Evolutionary conservation across 1,139 yeast genomes (phyloP), one percentile per base, ranked within the genome.

Genomic region (Scheffersomyces illinoinensis): DNA sequence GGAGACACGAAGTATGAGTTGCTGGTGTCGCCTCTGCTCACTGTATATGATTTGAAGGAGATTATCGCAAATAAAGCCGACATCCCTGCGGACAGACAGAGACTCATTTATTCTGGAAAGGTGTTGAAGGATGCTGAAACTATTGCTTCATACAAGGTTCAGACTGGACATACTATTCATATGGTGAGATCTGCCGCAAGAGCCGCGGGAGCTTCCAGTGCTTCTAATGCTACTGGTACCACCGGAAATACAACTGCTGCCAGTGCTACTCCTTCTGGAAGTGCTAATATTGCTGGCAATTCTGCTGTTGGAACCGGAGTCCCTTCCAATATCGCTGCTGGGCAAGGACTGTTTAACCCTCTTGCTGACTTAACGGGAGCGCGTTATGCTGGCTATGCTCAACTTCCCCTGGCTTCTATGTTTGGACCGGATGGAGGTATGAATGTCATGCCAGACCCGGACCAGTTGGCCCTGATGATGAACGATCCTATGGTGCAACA

Each of bases 351-450:
- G 0, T 91, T 90, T 73, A 92, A 95, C 73, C 97, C 97, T 33
- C 79, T 95, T 66, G 95, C 97, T 6, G 97, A 90, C 64, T 79
- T 95, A 66, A 93, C 98, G 0, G 96, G 97, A 52, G 98, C 98
- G 1, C 85, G 98, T 58, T 95, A 93, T 70, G 98, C 98, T 2
- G 99, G 99, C 1, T 89, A 87, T 66, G 84, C 93, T 17, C 93
- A 92, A 66, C 80, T 95, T 71, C 98, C 99, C 2, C 85, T 91
- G 2, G 92, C 93, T 0, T 87, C 90, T 54, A 85, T 91, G 89
- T 93, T 95, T 77, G 98, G 98, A 1, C 96, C 97, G 20, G 98
- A 93, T 71, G 97, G 97, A 21, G 98, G 98, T 23, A 85, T 90
- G 90, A 84, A 82, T 61, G 77, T 78, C 52, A 77, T 87, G 69